phyloP scores from a whole-genome alignment of 345 rosid species.

The Salix brachista region DNA sequence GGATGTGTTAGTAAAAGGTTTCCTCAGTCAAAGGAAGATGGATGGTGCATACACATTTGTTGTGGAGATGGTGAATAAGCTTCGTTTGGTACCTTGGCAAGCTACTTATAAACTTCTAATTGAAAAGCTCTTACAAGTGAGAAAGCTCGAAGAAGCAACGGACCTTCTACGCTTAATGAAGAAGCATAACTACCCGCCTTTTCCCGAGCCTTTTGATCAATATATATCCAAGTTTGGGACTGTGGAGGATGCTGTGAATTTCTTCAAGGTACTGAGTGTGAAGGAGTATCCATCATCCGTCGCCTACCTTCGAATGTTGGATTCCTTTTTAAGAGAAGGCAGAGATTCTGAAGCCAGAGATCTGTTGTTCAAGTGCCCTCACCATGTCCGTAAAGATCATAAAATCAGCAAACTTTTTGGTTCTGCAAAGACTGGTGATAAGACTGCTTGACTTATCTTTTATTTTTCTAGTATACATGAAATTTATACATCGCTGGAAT shows the following conservation, averaged over 20 bases:
- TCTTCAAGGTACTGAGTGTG: constrained; percentile 55
- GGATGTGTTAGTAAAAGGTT: constrained; percentile 61
- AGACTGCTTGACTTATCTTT: background rate
- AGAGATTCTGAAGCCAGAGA: constrained; percentile 78
- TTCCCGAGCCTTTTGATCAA: constrained; percentile 53
- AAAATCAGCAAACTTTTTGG: constrained; percentile 61
- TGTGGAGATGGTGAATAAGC: constrained; percentile 48
- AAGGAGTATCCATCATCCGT: constrained; percentile 56
- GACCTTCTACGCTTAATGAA: constrained; percentile 67
- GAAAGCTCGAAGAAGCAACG: constrained; percentile 72
- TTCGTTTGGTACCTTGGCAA: constrained; percentile 68
- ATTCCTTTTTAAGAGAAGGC: constrained; percentile 66
- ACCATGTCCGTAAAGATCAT: constrained; percentile 63
- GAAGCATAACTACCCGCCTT: constrained; percentile 54
- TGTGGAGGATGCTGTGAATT: constrained; percentile 56
- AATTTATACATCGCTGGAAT: no score
- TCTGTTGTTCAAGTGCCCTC: constrained; percentile 62
- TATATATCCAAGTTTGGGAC: constrained; percentile 73
- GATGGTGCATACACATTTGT: constrained; percentile 64
- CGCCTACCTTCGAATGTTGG: constrained; percentile 49
- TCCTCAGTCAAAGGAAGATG: constrained; percentile 48
- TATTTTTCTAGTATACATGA: background rate
- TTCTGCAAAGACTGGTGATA: constrained; percentile 23
- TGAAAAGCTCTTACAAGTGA: constrained; percentile 55
- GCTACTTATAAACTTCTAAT: constrained; percentile 67